These are phyloP conservation scores for Penicillium digitatum DNA, from an alignment of 2,329 filamentous ascomycete genomes.

Conservation along the genomic window DNA sequence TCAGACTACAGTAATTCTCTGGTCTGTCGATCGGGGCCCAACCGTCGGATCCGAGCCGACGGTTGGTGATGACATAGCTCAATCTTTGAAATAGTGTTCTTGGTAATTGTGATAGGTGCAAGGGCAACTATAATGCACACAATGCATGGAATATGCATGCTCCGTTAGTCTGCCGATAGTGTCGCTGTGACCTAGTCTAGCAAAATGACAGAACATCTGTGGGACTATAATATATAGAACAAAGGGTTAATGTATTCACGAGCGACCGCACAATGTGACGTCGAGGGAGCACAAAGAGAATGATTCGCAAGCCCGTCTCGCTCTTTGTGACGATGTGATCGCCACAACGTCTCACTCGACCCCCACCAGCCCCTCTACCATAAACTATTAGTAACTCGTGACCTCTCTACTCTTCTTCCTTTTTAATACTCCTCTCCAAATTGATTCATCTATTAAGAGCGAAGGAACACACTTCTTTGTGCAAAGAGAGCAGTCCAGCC, in stretches of 20 bases:
- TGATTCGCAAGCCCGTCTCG: not conserved
- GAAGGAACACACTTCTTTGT: not conserved
- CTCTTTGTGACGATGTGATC: conserved; percentile 11
- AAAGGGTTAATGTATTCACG: not conserved
- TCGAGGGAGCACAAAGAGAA: conserved; percentile 7
- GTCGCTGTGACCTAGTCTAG: conserved; percentile 3
- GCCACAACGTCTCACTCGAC: conserved; percentile 17
- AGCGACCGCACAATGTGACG: conserved; percentile 4
- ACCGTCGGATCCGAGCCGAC: not conserved
- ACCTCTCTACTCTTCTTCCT: not conserved
- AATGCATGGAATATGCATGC: conserved; percentile 12
- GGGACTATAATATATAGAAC: conserved; percentile 5
- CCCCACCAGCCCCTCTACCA: conserved; percentile 15
- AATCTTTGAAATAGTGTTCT: not conserved
- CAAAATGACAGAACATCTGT: conserved; percentile 14
- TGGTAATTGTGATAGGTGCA: conserved; percentile 12
- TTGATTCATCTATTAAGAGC: not conserved
- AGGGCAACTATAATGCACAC: conserved; percentile 5
- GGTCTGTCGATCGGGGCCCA: not conserved
- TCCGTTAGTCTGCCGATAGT: conserved; percentile 11
- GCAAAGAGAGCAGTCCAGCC: not conserved
- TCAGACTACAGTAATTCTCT: not conserved
- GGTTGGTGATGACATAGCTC: conserved; percentile 4
- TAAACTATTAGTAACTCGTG: not conserved
- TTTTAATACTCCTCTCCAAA: not conserved